A percentile compares a stretch with the other conserved stretches of the same genome.
Evolutionary conservation across 305 asterid species (phyloP).

Genomic region (Fraxinus nigra): DNA sequence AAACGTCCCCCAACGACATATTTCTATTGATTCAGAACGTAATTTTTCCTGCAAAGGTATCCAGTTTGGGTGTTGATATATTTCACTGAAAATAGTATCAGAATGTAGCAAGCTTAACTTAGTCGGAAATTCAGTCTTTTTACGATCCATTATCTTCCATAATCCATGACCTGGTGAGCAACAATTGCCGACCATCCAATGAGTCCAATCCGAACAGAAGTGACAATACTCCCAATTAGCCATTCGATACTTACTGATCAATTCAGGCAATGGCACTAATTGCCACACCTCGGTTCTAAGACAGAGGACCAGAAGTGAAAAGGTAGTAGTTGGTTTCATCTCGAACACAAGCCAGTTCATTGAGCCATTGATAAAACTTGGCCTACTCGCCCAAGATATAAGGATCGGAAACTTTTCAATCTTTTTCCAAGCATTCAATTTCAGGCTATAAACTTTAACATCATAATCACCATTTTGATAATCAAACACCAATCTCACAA

Average conservation of each 20-base stretch:
- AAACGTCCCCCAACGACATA: background rate
- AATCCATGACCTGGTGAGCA: background rate
- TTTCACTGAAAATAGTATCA: background rate
- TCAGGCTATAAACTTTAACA: slow-evolving; percentile 1
- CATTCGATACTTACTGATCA: background rate
- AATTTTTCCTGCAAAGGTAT: background rate
- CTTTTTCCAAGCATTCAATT: slow-evolving; percentile 10
- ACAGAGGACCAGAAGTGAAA: background rate
- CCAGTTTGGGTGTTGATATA: background rate
- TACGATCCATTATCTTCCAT: background rate
- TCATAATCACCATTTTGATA: background rate
- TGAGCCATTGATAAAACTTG: background rate
- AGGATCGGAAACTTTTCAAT: background rate
- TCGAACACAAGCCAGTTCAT: background rate
- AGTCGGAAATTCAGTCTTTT: background rate
- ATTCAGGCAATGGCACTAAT: background rate
- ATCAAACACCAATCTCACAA: background rate
- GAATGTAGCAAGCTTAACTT: background rate
- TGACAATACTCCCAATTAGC: background rate
- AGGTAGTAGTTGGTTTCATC: background rate
- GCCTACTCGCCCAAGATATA: background rate
- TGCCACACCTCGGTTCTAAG: background rate
- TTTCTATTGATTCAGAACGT: background rate
- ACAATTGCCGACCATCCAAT: background rate
- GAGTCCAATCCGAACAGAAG: background rate